Conservation (phyloP, 345 rosid genomes). For the Schrenkiella parvula region DNA sequence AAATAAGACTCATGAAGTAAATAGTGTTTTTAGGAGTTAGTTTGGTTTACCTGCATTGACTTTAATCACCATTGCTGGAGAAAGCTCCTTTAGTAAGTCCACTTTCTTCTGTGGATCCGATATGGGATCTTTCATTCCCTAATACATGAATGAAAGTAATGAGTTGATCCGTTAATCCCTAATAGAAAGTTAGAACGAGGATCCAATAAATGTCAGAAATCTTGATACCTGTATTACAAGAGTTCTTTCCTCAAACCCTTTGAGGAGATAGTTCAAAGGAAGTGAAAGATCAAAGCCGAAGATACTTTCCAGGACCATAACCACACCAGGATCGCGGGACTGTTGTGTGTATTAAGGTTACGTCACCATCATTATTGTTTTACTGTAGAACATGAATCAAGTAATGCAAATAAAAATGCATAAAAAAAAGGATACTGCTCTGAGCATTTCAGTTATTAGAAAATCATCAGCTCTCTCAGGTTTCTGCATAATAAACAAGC, state of each 20-base stretch:
- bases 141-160: neutral
- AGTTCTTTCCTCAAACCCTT: conserved; percentile 50
- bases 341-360: conserved; percentile 48
- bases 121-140: conserved; percentile 92
- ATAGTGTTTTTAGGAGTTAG: neutral
- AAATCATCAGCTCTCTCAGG: conserved; percentile 68
- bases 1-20: neutral
- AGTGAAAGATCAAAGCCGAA: conserved; percentile 77
- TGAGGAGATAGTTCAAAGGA: conserved; percentile 70
- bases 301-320: conserved; percentile 74
- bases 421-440: conserved; percentile 72
- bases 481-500: conserved; percentile 45
- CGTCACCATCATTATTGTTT: neutral
- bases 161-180: neutral
- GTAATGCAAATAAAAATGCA: neutral
- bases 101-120: conserved; percentile 58
- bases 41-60: conserved; percentile 57
- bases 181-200: neutral
- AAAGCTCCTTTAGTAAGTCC: conserved; percentile 56
- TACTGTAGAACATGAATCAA: neutral
- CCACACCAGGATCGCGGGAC: conserved; percentile 84
- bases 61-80: conserved; percentile 43
- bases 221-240: conserved; percentile 64
- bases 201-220: neutral
- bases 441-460: conserved; percentile 75